These are phyloP conservation scores for Fusarium paranaense DNA, from an alignment of 2,329 filamentous ascomycete species.

Conservation along the genomic window DNA sequence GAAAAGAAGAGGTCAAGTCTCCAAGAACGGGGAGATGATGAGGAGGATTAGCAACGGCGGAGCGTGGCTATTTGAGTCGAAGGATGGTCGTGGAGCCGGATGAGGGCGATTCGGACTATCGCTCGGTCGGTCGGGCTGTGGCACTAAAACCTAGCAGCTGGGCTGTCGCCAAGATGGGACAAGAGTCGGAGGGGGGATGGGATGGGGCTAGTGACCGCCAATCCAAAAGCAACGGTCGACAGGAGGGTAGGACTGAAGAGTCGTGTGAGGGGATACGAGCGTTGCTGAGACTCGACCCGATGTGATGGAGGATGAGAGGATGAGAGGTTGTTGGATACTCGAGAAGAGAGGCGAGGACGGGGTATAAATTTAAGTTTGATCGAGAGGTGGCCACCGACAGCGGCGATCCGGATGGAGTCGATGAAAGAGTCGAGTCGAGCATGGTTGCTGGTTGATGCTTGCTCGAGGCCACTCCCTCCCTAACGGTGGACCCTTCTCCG, in stretches of 20 bases:
- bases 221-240: constrained; percentile 2
- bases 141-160: constrained; percentile 18
- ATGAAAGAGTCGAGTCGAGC: neutral
- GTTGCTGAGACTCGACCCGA: constrained; percentile 11
- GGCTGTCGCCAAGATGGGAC: constrained; percentile 38
- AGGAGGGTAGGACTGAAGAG: constrained; percentile 1
- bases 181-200: constrained; percentile 30
- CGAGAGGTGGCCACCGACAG: constrained; percentile 27
- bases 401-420: constrained; percentile 34
- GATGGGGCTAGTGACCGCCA: constrained; percentile 24
- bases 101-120: constrained; percentile 39
- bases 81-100: constrained; percentile 16
- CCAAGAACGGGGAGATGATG: constrained; percentile 30
- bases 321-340: constrained; percentile 8
- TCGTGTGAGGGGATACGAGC: constrained; percentile 19
- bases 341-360: constrained; percentile 32
- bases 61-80: constrained; percentile 30
- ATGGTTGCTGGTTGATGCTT: constrained; percentile 5
- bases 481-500: constrained; percentile 16
- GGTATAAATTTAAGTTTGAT: constrained; percentile 42
- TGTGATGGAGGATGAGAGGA: constrained; percentile 10
- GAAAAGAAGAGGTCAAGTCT: neutral
- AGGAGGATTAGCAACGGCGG: constrained; percentile 15
- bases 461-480: neutral
- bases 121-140: constrained; percentile 45